Base-by-base conservation (phyloP, 768 basidiomycete genomes). In the Collybia mongolica region DNA sequence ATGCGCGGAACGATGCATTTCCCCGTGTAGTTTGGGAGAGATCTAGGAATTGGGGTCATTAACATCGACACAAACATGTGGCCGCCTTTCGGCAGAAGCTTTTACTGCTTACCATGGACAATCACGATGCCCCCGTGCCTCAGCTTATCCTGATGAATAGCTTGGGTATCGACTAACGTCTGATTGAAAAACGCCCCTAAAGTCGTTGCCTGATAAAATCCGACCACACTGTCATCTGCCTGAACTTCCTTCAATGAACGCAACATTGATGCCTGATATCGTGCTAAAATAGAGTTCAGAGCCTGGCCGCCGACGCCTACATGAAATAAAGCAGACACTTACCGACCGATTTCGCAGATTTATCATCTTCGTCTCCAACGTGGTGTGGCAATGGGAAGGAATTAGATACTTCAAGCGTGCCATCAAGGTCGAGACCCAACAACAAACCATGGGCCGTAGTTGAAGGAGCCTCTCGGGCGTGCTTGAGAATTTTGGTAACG, bases 401-500 rank as follows among this genome's bases (percentile, higher is more conserved):
- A 72, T 94, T 94, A 54, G 90, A 91, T 53, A 97, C 81, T 72
- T 97, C 93, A 46, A 96, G 81, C 40, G 81, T 79, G 2, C 94
- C 93, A 67, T 96, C 93, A 29, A 98, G 74, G 72, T 98, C 95
- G 49, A 98, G 81, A 38, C 95, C 95, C 48, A 98, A 77, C 44
- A 98, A 71, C 49, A 95, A 76, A 51, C 95, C 95, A 63, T 91
- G 83, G 22, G 88, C 87, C 44, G 81, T 80, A n/a, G 83, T 72
- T 7, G 85, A 81, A 22, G 80, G 75, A 12, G 85, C 76, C 64
- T 96, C 95, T 44, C 86, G 81, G 38, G 90, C 82, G 64, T 97
- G 95, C 71, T 97, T 96, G 62, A 95, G 76, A 47, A 98, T 94
- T 74, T 96, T 97, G 48, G 90, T 82, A 49, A 95, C 86, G 46